Conservation (phyloP, 495 filamentous ascomycete species). For the Penicillium angulare region DNA sequence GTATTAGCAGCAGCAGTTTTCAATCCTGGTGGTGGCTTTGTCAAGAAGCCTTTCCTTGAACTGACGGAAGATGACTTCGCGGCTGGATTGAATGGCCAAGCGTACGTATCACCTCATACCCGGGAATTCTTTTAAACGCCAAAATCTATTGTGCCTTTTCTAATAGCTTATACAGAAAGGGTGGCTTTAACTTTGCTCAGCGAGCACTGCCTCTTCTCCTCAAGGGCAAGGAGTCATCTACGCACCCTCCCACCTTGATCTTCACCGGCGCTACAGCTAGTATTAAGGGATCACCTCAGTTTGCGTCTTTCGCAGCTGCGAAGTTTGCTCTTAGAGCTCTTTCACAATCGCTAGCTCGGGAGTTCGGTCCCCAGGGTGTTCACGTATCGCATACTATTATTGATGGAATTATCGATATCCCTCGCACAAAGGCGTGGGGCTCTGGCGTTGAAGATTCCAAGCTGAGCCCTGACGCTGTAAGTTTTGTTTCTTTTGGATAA, state of each 20-base stretch:
- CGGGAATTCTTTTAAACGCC: too few relatives aligned
- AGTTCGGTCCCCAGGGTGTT: constrained; percentile 86
- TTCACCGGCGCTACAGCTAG: constrained; percentile 87
- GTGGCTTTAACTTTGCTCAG: constrained; percentile 78
- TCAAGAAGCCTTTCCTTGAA: constrained; percentile 80
- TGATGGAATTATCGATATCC: constrained; percentile 87
- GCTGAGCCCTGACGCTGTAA: constrained; percentile 75
- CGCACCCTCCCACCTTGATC: constrained; percentile 74
- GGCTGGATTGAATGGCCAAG: constrained; percentile 53
- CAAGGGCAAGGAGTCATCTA: constrained; percentile 42
- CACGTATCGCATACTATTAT: constrained; percentile 86
- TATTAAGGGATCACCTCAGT: constrained; percentile 67
- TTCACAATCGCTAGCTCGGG: constrained; percentile 73
- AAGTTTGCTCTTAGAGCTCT: constrained; percentile 83
- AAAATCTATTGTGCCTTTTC: not conserved
- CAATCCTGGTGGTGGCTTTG: constrained; percentile 71
- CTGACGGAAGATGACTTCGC: constrained; percentile 63
- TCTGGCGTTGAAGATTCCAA: constrained; percentile 69
- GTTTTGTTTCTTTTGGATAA: constrained; percentile 27
- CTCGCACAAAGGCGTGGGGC: constrained; percentile 59
- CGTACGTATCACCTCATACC: constrained; percentile 44
- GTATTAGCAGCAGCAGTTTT: constrained; percentile 75
- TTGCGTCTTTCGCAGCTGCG: constrained; percentile 69
- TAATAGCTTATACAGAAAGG: constrained; percentile 48
- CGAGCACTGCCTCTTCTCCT: constrained; percentile 70